Evolutionary conservation across 176 grass and related monocot species (phyloP).

Genomic region (Avena sativa): DNA sequence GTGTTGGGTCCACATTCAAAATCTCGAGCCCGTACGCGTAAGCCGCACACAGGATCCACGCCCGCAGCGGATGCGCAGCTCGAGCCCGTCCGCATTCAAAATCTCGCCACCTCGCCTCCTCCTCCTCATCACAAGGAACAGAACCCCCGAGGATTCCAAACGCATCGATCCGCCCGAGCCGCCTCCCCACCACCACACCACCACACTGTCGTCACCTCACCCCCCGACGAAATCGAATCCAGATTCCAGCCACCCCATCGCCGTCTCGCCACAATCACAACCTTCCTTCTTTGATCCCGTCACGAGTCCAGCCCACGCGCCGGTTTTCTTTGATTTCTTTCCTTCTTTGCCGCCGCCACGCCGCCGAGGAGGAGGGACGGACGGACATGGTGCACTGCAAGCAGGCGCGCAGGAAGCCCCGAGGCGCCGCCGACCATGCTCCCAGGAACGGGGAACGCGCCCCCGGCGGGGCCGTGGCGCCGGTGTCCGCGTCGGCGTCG

Average conservation of each 20-base stretch:
- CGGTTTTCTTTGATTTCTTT: background rate
- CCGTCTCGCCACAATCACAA: slow-evolving; percentile 5
- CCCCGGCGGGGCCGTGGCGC: background rate
- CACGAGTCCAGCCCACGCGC: background rate
- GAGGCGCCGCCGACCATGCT: background rate
- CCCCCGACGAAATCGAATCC: background rate
- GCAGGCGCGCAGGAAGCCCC: background rate
- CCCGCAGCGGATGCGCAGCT: background rate
- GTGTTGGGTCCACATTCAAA: background rate
- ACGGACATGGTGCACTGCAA: slow-evolving; percentile 19
- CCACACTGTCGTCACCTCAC: background rate
- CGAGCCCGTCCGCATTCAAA: slow-evolving; percentile 8
- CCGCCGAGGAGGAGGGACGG: background rate
- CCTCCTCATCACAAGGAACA: too few species aligned
- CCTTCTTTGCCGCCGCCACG: background rate
- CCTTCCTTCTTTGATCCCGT: background rate
- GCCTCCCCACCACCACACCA: slow-evolving; percentile 4
- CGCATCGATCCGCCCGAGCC: slow-evolving; percentile 12
- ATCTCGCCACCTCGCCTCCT: slow-evolving; percentile 25
- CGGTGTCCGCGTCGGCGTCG: background rate
- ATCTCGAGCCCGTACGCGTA: too few species aligned
- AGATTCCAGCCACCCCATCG: background rate
- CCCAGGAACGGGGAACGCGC: background rate
- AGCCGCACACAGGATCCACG: background rate
- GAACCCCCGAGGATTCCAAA: background rate